phyloP scores from a whole-genome alignment of 768 basidiomycete genomes.

The Coprinopsis sp. region DNA sequence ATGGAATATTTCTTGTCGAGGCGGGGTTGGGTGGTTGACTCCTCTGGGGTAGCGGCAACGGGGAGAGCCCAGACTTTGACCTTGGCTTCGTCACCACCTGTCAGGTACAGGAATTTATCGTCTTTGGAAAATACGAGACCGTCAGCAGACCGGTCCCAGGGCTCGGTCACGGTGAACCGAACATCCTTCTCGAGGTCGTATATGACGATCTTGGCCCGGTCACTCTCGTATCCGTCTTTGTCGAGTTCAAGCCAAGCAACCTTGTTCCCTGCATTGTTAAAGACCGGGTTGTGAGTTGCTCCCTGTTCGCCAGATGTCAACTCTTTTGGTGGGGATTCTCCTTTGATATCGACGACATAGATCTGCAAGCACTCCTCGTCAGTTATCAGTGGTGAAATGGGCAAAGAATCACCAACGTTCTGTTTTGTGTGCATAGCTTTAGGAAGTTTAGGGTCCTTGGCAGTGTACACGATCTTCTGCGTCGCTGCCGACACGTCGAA shows the following conservation, averaged over 20 bases:
- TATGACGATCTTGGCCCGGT: slow-evolving; percentile 75
- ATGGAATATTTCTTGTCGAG: slow-evolving; percentile 40
- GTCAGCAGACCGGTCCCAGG: slow-evolving; percentile 82
- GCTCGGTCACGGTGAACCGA: slow-evolving; percentile 68
- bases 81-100: slow-evolving; percentile 74
- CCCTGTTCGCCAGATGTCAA: slow-evolving; percentile 84
- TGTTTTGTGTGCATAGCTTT: slow-evolving; percentile 87
- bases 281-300: slow-evolving; percentile 69
- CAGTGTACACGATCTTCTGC: slow-evolving; percentile 79
- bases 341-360: slow-evolving; percentile 60
- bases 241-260: slow-evolving; percentile 87
- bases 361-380: slow-evolving; percentile 38
- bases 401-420: slow-evolving; percentile 43
- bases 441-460: slow-evolving; percentile 77
- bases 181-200: slow-evolving; percentile 68
- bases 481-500: slow-evolving; percentile 65
- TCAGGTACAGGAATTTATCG: slow-evolving; percentile 63
- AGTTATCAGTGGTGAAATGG: neutral
- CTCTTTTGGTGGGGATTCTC: slow-evolving; percentile 48
- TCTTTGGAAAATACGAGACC: slow-evolving; percentile 65
- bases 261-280: slow-evolving; percentile 62
- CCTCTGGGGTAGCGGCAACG: slow-evolving; percentile 55
- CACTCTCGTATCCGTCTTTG: slow-evolving; percentile 86
- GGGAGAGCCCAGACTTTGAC: slow-evolving; percentile 70
- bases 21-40: slow-evolving; percentile 51